Percentiles rank a stretch among this genome's conserved stretches.
phyloP scores from a whole-genome alignment of 1,284 basidiomycete species.

The Puccinia coronata region DNA sequence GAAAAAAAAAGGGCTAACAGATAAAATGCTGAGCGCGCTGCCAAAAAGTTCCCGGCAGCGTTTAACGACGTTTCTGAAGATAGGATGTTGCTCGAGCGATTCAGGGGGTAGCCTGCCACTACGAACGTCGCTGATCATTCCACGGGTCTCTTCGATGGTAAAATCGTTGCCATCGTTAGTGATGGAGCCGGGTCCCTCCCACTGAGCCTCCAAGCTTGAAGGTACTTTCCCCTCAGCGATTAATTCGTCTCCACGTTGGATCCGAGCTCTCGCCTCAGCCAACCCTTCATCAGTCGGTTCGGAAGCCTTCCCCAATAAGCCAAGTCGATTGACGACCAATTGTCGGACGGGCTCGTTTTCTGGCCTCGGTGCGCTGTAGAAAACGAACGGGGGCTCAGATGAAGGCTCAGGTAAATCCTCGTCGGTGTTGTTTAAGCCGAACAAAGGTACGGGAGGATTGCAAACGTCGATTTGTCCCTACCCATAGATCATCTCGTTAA shows the following conservation, averaged over 20 bases:
- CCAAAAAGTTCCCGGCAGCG: slow-evolving; percentile 54
- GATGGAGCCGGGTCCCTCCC: slow-evolving; percentile 28
- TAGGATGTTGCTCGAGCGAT: slow-evolving; percentile 46
- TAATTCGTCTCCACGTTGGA: slow-evolving; percentile 9
- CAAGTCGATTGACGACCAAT: slow-evolving; percentile 53
- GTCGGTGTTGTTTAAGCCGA: background rate
- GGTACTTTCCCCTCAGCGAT: slow-evolving; percentile 33
- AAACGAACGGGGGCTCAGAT: slow-evolving; percentile 49
- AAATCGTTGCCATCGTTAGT: background rate
- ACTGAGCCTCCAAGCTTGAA: slow-evolving; percentile 1
- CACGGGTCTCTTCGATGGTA: background rate
- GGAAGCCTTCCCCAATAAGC: slow-evolving; percentile 51
- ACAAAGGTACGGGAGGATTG: slow-evolving; percentile 35
- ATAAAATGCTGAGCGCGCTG: slow-evolving; percentile 53
- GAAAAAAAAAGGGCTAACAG: slow-evolving; percentile 46
- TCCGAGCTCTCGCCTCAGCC: slow-evolving; percentile 1
- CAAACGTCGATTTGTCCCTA: slow-evolving; percentile 44
- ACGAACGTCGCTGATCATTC: background rate
- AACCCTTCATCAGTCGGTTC: slow-evolving; percentile 25
- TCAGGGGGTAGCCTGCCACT: slow-evolving; percentile 24
- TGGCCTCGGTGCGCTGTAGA: slow-evolving; percentile 51
- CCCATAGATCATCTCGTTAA: background rate
- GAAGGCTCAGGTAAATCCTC: slow-evolving; percentile 46
- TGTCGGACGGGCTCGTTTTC: slow-evolving; percentile 53
- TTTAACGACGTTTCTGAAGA: slow-evolving; percentile 54